These are phyloP conservation scores for Fusarium cicatricum DNA, from an alignment of 2,329 filamentous ascomycete species.

Conservation along the genomic window DNA sequence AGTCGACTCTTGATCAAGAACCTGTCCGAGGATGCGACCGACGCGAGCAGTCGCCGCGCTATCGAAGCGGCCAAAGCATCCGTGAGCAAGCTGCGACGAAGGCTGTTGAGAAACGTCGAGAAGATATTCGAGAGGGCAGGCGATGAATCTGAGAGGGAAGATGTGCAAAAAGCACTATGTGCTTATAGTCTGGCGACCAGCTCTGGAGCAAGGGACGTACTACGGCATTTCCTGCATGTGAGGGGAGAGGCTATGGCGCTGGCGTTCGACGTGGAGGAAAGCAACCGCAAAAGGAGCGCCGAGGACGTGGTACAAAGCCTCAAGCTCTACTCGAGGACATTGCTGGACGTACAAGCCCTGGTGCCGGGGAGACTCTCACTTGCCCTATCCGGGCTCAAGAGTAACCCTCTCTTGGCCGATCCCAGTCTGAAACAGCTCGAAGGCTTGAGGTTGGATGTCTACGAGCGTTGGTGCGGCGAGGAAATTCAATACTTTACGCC, in stretches of 20 bases:
- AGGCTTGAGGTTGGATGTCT: slow-evolving; percentile 78
- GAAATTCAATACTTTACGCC: slow-evolving; percentile 87
- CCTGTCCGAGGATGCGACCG: slow-evolving; percentile 61
- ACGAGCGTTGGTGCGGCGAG: slow-evolving; percentile 80
- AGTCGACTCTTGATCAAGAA: slow-evolving; percentile 79
- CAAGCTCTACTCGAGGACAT: slow-evolving; percentile 76
- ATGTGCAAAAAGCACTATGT: slow-evolving; percentile 76
- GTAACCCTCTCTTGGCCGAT: slow-evolving; percentile 76
- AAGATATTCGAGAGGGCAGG: slow-evolving; percentile 72
- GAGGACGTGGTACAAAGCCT: slow-evolving; percentile 70
- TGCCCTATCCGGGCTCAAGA: slow-evolving; percentile 73
- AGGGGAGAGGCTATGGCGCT: slow-evolving; percentile 73
- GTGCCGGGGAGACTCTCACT: slow-evolving; percentile 77
- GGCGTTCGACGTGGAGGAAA: slow-evolving; percentile 63
- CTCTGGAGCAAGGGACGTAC: slow-evolving; percentile 79
- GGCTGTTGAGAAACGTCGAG: slow-evolving; percentile 73
- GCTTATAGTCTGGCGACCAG: slow-evolving; percentile 85
- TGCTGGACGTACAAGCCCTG: slow-evolving; percentile 79
- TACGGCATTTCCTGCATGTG: slow-evolving; percentile 80
- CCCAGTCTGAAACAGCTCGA: slow-evolving; percentile 70
- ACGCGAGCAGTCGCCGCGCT: slow-evolving; percentile 46
- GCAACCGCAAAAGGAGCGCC: slow-evolving; percentile 49
- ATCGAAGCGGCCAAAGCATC: slow-evolving; percentile 71
- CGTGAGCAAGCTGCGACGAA: slow-evolving; percentile 67
- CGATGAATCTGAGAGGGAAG: slow-evolving; percentile 55